Evolutionary conservation across 202 grass and related monocot genomes (phyloP).

Genomic region (Carex arenaria): DNA sequence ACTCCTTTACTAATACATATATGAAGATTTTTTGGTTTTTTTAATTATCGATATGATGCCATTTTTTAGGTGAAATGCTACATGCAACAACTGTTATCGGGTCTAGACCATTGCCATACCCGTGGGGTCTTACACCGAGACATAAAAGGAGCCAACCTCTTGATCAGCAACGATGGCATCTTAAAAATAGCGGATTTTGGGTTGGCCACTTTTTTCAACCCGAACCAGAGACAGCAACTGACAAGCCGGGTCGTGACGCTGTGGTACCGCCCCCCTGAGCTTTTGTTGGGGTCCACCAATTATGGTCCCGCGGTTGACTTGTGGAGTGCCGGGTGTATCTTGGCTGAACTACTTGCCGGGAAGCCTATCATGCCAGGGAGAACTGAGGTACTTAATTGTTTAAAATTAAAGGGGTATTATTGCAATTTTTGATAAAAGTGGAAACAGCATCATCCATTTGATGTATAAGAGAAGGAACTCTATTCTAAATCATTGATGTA

Average conservation of each 20-base stretch:
- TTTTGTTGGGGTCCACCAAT: slow-evolving; percentile 79
- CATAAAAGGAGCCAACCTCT: slow-evolving; percentile 94
- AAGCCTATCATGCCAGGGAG: slow-evolving; percentile 96
- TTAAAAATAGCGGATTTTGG: slow-evolving; percentile 97
- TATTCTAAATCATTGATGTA: not conserved
- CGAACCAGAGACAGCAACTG: slow-evolving; percentile 75
- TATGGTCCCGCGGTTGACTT: slow-evolving; percentile 81
- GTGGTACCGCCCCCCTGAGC: slow-evolving; percentile 92
- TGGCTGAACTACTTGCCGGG: slow-evolving; percentile 76
- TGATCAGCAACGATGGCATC: slow-evolving; percentile 84
- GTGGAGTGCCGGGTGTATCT: slow-evolving; percentile 93
- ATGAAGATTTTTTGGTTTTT: not conserved
- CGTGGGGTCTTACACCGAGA: slow-evolving; percentile 87
- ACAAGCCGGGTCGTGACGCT: slow-evolving; percentile 95
- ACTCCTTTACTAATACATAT: too few relatives aligned
- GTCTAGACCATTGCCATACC: slow-evolving; percentile 82
- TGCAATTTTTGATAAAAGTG: not conserved
- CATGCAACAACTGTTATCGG: slow-evolving; percentile 84
- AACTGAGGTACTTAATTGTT: slow-evolving; percentile 68
- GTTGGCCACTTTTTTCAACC: slow-evolving; percentile 86
- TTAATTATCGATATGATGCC: slow-evolving; percentile 20
- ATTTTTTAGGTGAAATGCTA: slow-evolving; percentile 92
- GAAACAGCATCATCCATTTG: not conserved
- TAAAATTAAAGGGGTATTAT: not conserved
- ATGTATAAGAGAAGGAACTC: not conserved